Base-by-base conservation (phyloP, 2,329 filamentous ascomycete genomes). In the Hansfordia pulvinata region DNA sequence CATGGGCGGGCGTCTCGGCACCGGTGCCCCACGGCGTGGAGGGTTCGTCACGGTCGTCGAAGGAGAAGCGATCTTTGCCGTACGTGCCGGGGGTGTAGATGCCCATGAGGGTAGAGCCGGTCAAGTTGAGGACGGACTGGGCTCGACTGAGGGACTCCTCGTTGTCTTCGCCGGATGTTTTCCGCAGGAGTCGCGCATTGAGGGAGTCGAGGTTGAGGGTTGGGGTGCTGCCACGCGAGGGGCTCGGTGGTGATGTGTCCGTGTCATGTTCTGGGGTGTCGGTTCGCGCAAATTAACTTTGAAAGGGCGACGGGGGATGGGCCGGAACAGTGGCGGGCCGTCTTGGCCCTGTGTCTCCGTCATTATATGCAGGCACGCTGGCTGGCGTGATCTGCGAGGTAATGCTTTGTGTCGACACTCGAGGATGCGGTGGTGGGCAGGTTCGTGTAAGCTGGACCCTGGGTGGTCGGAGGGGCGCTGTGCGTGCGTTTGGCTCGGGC, bases 21-120 rank as follows among this genome's bases (percentile, higher is more conserved):
- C 82, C 83, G 0, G 75, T 80, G 14, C 78, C 82, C 76, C 78
- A 90, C 3, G 83, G 83, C 8, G 78, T 85, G 29, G 64, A 60
- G 3, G 63, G 52, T 34, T 76, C 73, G 36, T 72, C 70, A 32
- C 44, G 37, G 22, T 54, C 47, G 10, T 43, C 43, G 18, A 28
- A 23, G 28, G 49, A 48, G 31, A 47, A 45, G 42, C 60, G 50
- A 37, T 65, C 54, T 35, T 53, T 52, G 23, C 67, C 59, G 31
- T 68, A 67, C 17, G 66, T 64, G 1, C 70, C 69, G 6, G 73
- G 74, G 8, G 75, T 76, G 59, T 93, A 98, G 43, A 98, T 98
- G 29, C 90, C 88, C 39, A 79, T 81, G 5, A 98, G 68, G 0
- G 90, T 93, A 3, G 84, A 86, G 8, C 81, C 77, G 4, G 84